phyloP scores from a whole-genome alignment of 163 green algal genomes.

The Prototheca stagnorum region DNA sequence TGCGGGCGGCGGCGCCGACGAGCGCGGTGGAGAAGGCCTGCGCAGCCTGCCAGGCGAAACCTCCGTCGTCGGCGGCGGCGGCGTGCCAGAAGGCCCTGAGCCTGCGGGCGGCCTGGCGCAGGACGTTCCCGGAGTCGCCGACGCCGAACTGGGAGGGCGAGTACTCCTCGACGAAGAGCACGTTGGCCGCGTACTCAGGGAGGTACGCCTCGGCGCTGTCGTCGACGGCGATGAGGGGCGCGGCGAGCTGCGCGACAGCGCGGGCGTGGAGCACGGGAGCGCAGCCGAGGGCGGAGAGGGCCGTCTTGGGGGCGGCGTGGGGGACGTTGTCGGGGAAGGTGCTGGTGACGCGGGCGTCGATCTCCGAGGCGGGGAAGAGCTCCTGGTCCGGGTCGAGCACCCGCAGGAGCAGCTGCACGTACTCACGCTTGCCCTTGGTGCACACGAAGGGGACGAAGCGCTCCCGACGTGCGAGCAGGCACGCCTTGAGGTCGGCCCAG shows the following conservation, averaged over 20 bases:
- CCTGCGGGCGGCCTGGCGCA: constrained; percentile 5
- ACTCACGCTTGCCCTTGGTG: constrained; percentile 27
- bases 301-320: constrained; percentile 17
- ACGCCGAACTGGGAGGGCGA: constrained; percentile 9
- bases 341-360: constrained; percentile 12
- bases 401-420: constrained; percentile 25
- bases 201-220: constrained; percentile 14
- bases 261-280: constrained; percentile 7
- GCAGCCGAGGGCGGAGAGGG: constrained; percentile 21
- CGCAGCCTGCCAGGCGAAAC: constrained; percentile 24
- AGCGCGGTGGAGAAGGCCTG: constrained; percentile 18
- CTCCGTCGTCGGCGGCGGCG: constrained; percentile 10
- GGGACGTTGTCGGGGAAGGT: constrained; percentile 21
- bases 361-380: constrained; percentile 12
- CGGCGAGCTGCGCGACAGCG: constrained; percentile 18
- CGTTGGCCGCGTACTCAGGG: constrained; percentile 9
- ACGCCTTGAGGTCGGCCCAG: constrained; percentile 11
- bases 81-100: constrained; percentile 14
- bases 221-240: constrained; percentile 20
- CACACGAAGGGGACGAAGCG: constrained; percentile 20
- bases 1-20: constrained; percentile 8
- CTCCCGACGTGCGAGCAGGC: constrained; percentile 6
- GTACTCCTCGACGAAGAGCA: constrained; percentile 27
- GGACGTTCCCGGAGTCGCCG: constrained; percentile 15
- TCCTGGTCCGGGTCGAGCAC: constrained; percentile 13